Evolutionary conservation across 2,329 filamentous ascomycete genomes (phyloP), one percentile per base, ranked within the genome.

Genomic region (Fusarium brachygibbosum): DNA sequence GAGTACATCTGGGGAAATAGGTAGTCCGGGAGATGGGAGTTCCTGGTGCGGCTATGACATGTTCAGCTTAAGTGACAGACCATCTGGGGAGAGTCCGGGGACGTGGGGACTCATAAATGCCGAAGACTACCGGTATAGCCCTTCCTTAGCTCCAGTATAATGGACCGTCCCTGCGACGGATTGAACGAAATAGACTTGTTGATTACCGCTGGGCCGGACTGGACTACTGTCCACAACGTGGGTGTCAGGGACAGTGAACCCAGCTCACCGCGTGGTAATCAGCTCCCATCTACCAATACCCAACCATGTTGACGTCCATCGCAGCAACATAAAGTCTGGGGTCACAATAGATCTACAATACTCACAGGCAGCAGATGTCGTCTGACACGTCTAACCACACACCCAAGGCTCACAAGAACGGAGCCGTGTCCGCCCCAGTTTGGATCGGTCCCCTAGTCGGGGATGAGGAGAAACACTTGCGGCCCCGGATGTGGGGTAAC

Each of bases 401-500:
- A 25, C 63, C 58, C 61, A 21, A 31, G 21, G 17, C 29, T 34
- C 35, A 29, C 14, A 56, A 35, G 40, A 55, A 65, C 62, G 62
- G 61, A 65, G 62, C 63, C 53, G 67, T 58, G 34, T 48, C 58
- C 49, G 63, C 58, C 62, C 53, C 63, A 52, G 48, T 25, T 32
- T 52, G 34, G 35, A 38, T 50, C 34, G 49, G 61, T 66, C 56
- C 58, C 66, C 29, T 69, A 63, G 45, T 57, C 63, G 63, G 67
- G 58, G 46, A 58, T 60, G 65, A 66, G 68, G 68, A 69, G 61
- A 57, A 55, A 55, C 50, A 68, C 49, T 29, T 65, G 68, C 67
- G 67, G 62, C 42, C 68, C 67, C 67, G 67, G 63, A 61, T 65
- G 63, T 70, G 68, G 68, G 68, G 68, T 70, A 70, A 65, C 44